Conservation (phyloP, 2,329 filamentous ascomycete species). For the Ceratocystis alfenasii region DNA sequence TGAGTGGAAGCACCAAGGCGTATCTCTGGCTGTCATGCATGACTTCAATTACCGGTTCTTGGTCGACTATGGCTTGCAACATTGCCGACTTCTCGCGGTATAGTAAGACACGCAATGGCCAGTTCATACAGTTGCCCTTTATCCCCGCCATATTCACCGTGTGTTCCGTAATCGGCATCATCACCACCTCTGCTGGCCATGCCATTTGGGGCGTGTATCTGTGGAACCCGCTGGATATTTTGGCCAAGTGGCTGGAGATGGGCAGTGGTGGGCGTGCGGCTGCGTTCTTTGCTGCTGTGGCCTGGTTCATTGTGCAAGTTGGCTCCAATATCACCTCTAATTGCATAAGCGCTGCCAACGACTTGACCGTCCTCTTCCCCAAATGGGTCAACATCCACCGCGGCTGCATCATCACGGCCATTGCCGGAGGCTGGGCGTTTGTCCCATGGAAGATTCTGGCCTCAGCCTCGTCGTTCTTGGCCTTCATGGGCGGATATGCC, state of each 20-base stretch:
- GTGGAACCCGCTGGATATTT: slow-evolving; percentile 40
- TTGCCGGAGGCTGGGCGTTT: slow-evolving; percentile 30
- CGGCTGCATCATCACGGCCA: slow-evolving; percentile 27
- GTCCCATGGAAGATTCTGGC: slow-evolving; percentile 31
- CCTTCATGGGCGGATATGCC: slow-evolving; percentile 29
- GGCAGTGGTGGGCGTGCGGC: slow-evolving; percentile 27
- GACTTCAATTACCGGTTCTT: slow-evolving; percentile 39
- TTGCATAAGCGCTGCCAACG: slow-evolving; percentile 27
- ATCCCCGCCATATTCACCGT: slow-evolving; percentile 39
- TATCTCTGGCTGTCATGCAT: slow-evolving; percentile 33
- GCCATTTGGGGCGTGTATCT: slow-evolving; percentile 35
- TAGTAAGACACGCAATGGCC: slow-evolving; percentile 33
- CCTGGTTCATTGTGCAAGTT: slow-evolving; percentile 27
- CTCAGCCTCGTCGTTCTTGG: slow-evolving; percentile 27
- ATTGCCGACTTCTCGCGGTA: slow-evolving; percentile 34
- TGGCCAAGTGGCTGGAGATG: slow-evolving; percentile 31
- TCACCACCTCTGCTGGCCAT: slow-evolving; percentile 36
- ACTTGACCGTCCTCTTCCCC: slow-evolving; percentile 28
- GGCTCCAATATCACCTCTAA: slow-evolving; percentile 28
- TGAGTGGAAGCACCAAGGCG: slow-evolving; percentile 31
- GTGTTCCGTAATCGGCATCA: slow-evolving; percentile 37
- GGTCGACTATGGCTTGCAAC: slow-evolving; percentile 39
- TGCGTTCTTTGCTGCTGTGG: slow-evolving; percentile 27
- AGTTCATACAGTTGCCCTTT: slow-evolving; percentile 37
- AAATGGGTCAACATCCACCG: slow-evolving; percentile 29